These are phyloP conservation scores for Colletotrichum sp. DNA, from an alignment of 2,329 filamentous ascomycete genomes.

Conservation along the genomic window DNA sequence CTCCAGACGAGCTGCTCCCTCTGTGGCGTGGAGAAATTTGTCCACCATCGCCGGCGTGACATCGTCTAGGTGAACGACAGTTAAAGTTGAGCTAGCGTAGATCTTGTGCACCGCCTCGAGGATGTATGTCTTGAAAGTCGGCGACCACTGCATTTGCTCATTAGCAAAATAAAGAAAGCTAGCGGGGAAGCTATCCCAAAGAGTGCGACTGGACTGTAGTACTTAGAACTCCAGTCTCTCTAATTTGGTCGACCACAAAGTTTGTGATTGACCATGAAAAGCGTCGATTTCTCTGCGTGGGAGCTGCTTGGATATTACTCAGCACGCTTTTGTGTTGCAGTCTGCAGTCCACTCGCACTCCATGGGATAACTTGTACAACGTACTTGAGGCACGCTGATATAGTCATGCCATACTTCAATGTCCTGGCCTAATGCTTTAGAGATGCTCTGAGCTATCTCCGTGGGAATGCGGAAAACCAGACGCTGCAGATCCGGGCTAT, in stretches of 20 bases:
- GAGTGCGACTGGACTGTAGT: no score
- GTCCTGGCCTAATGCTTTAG: neutral
- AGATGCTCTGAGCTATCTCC: neutral
- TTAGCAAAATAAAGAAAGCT: neutral
- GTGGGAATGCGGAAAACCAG: neutral
- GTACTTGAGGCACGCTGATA: neutral
- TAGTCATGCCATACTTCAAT: neutral
- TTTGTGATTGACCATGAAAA: no score
- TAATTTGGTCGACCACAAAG: no score
- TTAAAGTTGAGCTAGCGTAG: neutral
- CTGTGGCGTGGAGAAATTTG: neutral
- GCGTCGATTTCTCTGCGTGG: no score
- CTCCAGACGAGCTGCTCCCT: neutral
- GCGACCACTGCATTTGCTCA: neutral
- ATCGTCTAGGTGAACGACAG: neutral
- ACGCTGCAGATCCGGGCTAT: neutral
- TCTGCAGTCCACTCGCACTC: no score
- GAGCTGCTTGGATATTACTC: no score
- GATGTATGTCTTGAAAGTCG: neutral
- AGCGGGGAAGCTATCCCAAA: no score
- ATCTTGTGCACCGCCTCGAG: neutral
- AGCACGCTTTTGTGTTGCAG: no score
- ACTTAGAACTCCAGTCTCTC: no score
- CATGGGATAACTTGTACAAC: neutral
- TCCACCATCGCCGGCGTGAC: neutral